These are phyloP conservation scores for Boletus pseudopeckii DNA, from an alignment of 768 basidiomycete species.

Conservation along the genomic window DNA sequence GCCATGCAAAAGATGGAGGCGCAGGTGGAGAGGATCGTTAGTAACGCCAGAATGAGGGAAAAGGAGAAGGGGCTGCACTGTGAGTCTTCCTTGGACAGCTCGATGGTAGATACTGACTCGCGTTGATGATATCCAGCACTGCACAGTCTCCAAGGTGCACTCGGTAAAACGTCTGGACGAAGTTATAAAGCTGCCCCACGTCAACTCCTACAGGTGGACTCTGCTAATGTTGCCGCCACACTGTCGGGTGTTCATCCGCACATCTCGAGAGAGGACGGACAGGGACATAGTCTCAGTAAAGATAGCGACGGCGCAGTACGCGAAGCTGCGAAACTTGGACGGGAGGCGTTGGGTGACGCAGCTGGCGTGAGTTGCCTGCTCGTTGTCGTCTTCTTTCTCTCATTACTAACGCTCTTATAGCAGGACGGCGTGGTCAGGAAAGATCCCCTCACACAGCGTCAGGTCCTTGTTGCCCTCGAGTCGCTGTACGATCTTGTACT, in stretches of 20 bases:
- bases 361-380: constrained; percentile 41
- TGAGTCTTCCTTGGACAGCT: constrained; percentile 27
- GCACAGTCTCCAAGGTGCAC: constrained; percentile 84
- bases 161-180: constrained; percentile 90
- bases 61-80: constrained; percentile 74
- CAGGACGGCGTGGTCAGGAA: constrained; percentile 58
- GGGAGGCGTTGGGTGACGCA: constrained; percentile 64
- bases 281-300: constrained; percentile 17
- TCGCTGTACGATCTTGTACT: constrained; percentile 81
- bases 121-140: constrained; percentile 42
- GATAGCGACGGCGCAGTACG: constrained; percentile 57
- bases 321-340: constrained; percentile 73
- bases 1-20: constrained; percentile 92
- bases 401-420: constrained; percentile 32
- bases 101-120: background rate
- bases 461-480: constrained; percentile 78
- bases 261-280: constrained; percentile 52
- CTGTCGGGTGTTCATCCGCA: constrained; percentile 43
- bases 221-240: constrained; percentile 37
- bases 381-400: background rate
- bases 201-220: constrained; percentile 88
- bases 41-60: constrained; percentile 81
- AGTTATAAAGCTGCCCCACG: constrained; percentile 97
- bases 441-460: constrained; percentile 75
- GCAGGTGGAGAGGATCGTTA: constrained; percentile 96